A percentile compares a stretch with the other conserved stretches of the same genome.
These are phyloP conservation scores for Chamaecyparis obtusa DNA, from an alignment of 75 land plant genomes.

Conservation along the genomic window DNA sequence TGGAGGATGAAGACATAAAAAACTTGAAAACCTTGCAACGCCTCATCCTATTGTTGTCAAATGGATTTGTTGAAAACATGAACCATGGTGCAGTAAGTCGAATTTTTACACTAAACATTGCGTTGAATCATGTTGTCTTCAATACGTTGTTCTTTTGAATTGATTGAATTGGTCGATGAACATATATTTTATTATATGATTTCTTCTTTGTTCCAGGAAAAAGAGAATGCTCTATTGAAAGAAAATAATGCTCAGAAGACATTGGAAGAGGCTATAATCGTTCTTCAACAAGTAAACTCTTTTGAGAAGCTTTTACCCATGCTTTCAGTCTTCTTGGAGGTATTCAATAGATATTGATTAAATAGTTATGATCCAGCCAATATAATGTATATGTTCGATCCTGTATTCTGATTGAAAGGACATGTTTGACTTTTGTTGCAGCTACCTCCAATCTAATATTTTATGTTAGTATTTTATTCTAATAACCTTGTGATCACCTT, in stretches of 20 bases:
- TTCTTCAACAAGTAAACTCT: constrained; percentile 43
- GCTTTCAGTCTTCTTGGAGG: constrained; percentile 70
- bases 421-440: not conserved
- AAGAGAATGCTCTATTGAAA: not conserved
- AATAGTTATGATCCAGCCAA: not conserved
- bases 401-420: not conserved
- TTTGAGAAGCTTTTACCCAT: constrained; percentile 45
- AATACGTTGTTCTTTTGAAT: not conserved
- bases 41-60: constrained; percentile 44
- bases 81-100: constrained; percentile 22
- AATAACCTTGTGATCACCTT: not conserved
- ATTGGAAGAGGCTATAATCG: constrained; percentile 26
- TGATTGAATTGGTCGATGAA: not conserved
- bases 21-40: constrained; percentile 67
- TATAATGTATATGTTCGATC: not conserved
- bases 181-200: not conserved
- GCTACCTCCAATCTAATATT: not conserved
- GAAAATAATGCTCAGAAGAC: constrained; percentile 1
- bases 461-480: not conserved
- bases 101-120: not conserved
- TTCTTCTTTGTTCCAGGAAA: constrained; percentile 8
- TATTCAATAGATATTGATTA: constrained; percentile 14
- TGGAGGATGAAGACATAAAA: constrained; percentile 69
- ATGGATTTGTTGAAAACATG: constrained; percentile 19
- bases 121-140: not conserved